These are phyloP conservation scores for Rhamnella rubrinervis DNA, from an alignment of 331 rosid species.

Conservation along the genomic window DNA sequence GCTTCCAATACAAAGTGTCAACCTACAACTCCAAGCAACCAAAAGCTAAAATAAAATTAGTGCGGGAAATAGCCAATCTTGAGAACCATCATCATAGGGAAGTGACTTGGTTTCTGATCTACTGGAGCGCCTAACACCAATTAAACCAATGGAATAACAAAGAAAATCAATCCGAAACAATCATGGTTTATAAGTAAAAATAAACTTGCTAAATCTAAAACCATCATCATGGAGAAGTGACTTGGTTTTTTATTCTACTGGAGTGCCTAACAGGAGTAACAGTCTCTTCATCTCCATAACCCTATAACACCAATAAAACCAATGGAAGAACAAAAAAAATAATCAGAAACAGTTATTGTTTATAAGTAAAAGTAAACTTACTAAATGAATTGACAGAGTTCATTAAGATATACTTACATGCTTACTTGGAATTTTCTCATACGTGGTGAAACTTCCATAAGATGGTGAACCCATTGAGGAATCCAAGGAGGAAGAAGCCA, in stretches of 20 bases:
- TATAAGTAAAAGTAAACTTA: background rate
- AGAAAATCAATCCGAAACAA: background rate
- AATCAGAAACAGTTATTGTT: background rate
- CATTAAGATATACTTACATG: constrained; percentile 32
- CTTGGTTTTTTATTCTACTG: constrained; percentile 56
- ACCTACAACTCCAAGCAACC: too few species aligned
- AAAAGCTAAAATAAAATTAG: too few species aligned
- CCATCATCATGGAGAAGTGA: constrained; percentile 44
- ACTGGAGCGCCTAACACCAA: constrained; percentile 51
- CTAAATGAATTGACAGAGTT: too few species aligned
- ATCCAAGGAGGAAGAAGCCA: constrained; percentile 60
- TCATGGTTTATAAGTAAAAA: background rate
- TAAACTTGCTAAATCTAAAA: background rate
- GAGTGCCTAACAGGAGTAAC: constrained; percentile 83
- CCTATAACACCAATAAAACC: constrained; percentile 36
- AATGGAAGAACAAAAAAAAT: constrained; percentile 8
- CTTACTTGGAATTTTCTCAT: constrained; percentile 57
- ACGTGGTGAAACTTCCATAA: constrained; percentile 82
- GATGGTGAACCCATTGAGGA: constrained; percentile 57
- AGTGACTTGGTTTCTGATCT: constrained; percentile 55
- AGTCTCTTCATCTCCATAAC: constrained; percentile 44
- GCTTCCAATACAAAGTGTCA: too few species aligned
- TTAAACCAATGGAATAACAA: constrained; percentile 14
- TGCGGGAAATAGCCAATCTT: too few species aligned
- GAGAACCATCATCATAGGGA: constrained; percentile 35